These are phyloP conservation scores for Moringa oleifera DNA, from an alignment of 345 rosid species.

Conservation along the genomic window DNA sequence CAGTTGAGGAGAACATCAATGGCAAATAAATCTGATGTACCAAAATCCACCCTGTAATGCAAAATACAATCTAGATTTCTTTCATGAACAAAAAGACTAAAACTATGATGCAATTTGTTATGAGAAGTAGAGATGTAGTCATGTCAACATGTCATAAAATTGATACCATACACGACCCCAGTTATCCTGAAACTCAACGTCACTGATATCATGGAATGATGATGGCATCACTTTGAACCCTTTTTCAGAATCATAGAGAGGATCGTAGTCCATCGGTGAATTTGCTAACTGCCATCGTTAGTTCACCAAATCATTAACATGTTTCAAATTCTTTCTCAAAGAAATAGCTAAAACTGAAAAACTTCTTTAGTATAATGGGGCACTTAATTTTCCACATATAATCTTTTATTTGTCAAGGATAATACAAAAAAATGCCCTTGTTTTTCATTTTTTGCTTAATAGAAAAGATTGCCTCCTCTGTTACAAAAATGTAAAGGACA, in stretches of 20 bases:
- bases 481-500: neutral
- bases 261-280: conserved; percentile 71
- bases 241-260: conserved; percentile 75
- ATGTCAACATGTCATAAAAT: neutral
- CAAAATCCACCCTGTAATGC: conserved; percentile 81
- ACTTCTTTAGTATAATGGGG: conserved; percentile 1
- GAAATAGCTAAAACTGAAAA: neutral
- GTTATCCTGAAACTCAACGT: conserved; percentile 91
- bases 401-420: neutral
- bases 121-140: neutral
- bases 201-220: conserved; percentile 86
- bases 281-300: conserved; percentile 57
- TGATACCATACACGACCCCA: conserved; percentile 92
- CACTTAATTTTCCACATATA: neutral
- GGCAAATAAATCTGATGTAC: conserved; percentile 75
- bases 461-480: neutral
- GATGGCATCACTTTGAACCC: conserved; percentile 81
- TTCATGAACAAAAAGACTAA: conserved; percentile 4
- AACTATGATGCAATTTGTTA: neutral
- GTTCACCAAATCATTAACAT: conserved; percentile 1
- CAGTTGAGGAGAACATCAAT: conserved; percentile 82
- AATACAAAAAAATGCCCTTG: no score
- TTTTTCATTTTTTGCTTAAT: no score
- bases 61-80: conserved; percentile 5
- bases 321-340: conserved; percentile 5